Percentiles rank a stretch among this genome's conserved stretches.
Conservation (phyloP, 176 grass and related monocot species). For the Phyllostachys edulis region DNA sequence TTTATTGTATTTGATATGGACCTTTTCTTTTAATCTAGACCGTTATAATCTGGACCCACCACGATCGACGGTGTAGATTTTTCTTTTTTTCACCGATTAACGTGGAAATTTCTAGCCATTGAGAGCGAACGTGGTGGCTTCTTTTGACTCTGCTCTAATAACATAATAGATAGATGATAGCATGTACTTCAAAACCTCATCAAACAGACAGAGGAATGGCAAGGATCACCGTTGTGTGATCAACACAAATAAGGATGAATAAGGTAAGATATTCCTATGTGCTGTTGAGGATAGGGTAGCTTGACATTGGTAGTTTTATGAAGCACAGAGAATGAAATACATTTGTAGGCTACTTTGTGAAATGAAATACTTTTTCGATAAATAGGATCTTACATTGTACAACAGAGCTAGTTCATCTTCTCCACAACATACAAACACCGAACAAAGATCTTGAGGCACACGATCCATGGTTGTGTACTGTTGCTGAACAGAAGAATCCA, state of each 20-base stretch:
- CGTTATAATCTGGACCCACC: too few relatives aligned
- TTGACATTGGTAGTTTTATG: background rate
- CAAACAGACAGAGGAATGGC: background rate
- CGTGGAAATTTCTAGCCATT: too few relatives aligned
- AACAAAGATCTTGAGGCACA: constrained; percentile 11
- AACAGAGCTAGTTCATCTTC: constrained; percentile 4
- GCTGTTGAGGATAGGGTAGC: constrained; percentile 13
- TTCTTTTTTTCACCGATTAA: too few relatives aligned
- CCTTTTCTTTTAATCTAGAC: too few relatives aligned
- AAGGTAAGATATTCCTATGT: background rate
- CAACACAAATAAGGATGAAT: background rate
- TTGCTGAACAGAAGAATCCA: constrained; percentile 1
- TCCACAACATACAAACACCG: background rate
- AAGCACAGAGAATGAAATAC: background rate
- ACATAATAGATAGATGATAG: background rate
- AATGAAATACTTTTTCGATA: background rate
- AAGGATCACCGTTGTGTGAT: background rate
- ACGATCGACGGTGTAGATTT: too few relatives aligned
- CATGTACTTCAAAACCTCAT: background rate
- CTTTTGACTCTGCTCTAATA: too few relatives aligned
- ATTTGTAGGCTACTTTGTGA: constrained; percentile 25
- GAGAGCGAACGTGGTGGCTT: too few relatives aligned
- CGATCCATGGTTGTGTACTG: constrained; percentile 3
- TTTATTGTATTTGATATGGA: too few relatives aligned
- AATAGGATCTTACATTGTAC: background rate